Percentiles rank a stretch among this genome's conserved stretches.
Evolutionary conservation across 495 filamentous ascomycete genomes (phyloP).

Genomic region (Penicillium parvum): DNA sequence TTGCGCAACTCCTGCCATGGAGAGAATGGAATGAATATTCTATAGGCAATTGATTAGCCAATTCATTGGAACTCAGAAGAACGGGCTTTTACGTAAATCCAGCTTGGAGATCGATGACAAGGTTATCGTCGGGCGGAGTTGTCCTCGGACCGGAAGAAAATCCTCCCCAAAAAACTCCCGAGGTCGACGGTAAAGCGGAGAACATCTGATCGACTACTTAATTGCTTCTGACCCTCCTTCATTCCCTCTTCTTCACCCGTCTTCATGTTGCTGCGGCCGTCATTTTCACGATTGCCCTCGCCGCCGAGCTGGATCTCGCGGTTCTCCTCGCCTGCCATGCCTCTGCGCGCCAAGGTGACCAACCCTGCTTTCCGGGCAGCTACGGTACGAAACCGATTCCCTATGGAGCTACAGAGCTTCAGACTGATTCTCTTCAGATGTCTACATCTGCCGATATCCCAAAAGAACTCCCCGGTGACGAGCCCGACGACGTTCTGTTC

Average conservation of each 20-base stretch:
- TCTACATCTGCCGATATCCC: conserved; percentile 45
- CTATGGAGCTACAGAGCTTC: no score
- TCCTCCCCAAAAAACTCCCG: conserved; percentile 28
- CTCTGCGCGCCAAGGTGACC: conserved; percentile 78
- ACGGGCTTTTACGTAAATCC: conserved; percentile 6
- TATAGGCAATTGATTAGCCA: no score
- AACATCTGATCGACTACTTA: conserved; percentile 24
- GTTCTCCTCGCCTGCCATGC: conserved; percentile 59
- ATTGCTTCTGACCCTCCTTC: conserved; percentile 14
- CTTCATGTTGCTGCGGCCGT: conserved; percentile 53
- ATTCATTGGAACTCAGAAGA: no score
- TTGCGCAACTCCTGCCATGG: not conserved
- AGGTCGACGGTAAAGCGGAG: conserved; percentile 31
- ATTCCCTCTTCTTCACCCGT: conserved; percentile 15
- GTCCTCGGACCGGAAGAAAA: conserved; percentile 29
- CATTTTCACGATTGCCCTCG: conserved; percentile 39
- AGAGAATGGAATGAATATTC: no score
- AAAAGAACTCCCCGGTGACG: conserved; percentile 60
- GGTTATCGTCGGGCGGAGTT: conserved; percentile 16
- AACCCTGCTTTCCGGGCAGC: conserved; percentile 53
- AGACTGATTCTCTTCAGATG: conserved; percentile 45
- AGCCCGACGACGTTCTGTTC: conserved; percentile 90
- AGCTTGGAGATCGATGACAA: not conserved
- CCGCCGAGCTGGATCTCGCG: conserved; percentile 55
- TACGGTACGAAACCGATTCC: conserved; percentile 29